A percentile compares a stretch with the other conserved stretches of the same genome.
These are phyloP conservation scores for Botrytis fabae DNA, from an alignment of 2,329 filamentous ascomycete species.

Conservation along the genomic window DNA sequence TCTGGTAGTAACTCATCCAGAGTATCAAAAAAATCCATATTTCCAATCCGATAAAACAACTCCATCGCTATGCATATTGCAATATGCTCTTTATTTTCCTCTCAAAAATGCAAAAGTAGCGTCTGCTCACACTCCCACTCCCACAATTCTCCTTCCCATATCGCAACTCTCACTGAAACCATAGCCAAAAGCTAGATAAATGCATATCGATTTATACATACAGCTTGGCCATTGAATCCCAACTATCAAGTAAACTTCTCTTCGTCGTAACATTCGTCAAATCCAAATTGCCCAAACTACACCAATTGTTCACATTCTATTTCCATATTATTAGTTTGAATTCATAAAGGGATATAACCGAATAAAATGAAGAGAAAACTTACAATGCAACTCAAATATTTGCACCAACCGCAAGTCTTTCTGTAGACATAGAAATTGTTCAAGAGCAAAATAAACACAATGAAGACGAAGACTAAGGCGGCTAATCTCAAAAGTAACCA, in stretches of 20 bases:
- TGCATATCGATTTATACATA: constrained; percentile 19
- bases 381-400: constrained; percentile 90
- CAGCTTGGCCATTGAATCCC: constrained; percentile 32
- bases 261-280: constrained; percentile 30
- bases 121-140: background rate
- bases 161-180: background rate
- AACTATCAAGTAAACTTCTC: constrained; percentile 33
- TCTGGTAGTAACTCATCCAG: background rate
- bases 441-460: constrained; percentile 82
- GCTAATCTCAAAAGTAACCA: constrained; percentile 90
- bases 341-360: background rate
- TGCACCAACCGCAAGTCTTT: constrained; percentile 85
- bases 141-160: background rate
- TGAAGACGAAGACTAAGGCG: constrained; percentile 74
- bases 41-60: constrained; percentile 21
- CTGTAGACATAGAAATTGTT: constrained; percentile 87
- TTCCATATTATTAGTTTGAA: constrained; percentile 52
- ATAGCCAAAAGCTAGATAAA: background rate
- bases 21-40: background rate
- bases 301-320: constrained; percentile 71
- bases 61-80: constrained; percentile 33
- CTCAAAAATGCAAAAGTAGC: background rate
- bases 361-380: constrained; percentile 46
- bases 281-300: constrained; percentile 47
- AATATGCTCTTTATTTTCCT: background rate